Evolutionary conservation across 257 asterid species (phyloP), one percentile per base, ranked within the genome.

Genomic region (Buddleja alternifolia): DNA sequence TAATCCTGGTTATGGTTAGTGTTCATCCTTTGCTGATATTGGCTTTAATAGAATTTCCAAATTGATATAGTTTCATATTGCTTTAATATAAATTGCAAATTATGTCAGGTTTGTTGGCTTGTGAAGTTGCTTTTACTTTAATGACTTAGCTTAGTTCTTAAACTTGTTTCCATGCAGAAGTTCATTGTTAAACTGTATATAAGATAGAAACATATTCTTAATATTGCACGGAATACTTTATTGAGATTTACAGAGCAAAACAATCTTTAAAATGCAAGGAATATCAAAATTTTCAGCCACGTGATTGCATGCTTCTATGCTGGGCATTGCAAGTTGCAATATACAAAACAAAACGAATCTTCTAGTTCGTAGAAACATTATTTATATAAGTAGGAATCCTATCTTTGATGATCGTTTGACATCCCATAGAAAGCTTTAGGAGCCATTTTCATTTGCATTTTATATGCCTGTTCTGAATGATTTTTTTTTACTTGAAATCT

Each of bases 1-100:
- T 51, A 85, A 84, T 82, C 99, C 97, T 6, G 96, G 97, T 57
- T 84, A 81, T 60, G 96, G 99, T 93, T 52, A 67, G 96, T 82
- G 60, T 69, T 54, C n/a, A 24, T 67, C 36, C 39, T 1, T 61
- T 55, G 60, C 24, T 50, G 17, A 56, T 75, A 8, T 41, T 40
- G 19, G 46, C 20, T 56, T 63, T 10, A 8, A 12, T 54, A 25
- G 59, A 36, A 15, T 17, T 23, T 63, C 56, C 41, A 53, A 1
- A 10, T 65, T 50, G 34, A 29, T 29, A 29, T 29, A n/a, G 14
- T 42, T 54, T 66, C 48, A 48, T 20, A 7, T 42, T 29, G 46
- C 36, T 56, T 63, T 10, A 8, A 12, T 54, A 25, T 66, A 44
- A 15, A 12, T 23, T 63, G 48, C 48, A 53, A 29, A 10, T 65